These are phyloP conservation scores for Dillenia turbinata DNA, from an alignment of 164 flowering plant genomes.

Conservation along the genomic window DNA sequence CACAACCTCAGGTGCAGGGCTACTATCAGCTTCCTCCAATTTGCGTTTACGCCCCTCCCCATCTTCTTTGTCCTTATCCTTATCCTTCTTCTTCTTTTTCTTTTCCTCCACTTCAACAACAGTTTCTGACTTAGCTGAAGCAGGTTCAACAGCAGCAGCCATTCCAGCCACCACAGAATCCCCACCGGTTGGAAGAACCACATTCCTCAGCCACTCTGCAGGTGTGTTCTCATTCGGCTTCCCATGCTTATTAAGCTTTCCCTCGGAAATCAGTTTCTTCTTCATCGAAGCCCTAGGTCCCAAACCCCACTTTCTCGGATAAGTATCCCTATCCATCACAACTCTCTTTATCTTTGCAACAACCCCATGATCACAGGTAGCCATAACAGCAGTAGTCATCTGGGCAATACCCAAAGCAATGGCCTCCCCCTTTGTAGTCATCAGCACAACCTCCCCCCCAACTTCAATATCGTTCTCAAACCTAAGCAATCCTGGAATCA, in stretches of 20 bases:
- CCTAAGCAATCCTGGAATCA: slow-evolving; percentile 81
- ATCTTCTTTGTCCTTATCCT: slow-evolving; percentile 19
- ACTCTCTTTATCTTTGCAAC: slow-evolving; percentile 86
- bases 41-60: slow-evolving; percentile 42
- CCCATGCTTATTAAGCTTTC: slow-evolving; percentile 64
- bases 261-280: slow-evolving; percentile 64
- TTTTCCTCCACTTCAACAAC: slow-evolving; percentile 4
- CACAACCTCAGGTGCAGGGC: slow-evolving; percentile 25
- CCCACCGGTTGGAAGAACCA: slow-evolving; percentile 59
- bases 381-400: slow-evolving; percentile 87
- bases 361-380: slow-evolving; percentile 79
- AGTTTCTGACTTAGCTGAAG: slow-evolving; percentile 9
- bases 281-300: slow-evolving; percentile 82
- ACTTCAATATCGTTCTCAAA: slow-evolving; percentile 72
- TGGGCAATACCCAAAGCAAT: slow-evolving; percentile 78
- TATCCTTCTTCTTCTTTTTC: slow-evolving; percentile 31
- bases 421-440: slow-evolving; percentile 85
- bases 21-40: slow-evolving; percentile 22
- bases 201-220: slow-evolving; percentile 63
- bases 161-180: slow-evolving; percentile 55
- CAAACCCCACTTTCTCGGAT: slow-evolving; percentile 83
- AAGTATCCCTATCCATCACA: slow-evolving; percentile 82
- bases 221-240: slow-evolving; percentile 75
- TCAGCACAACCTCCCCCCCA: slow-evolving; percentile 72
- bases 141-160: slow-evolving; percentile 40